These are phyloP conservation scores for Ascochyta pisi DNA, from an alignment of 2,329 filamentous ascomycete species.

Conservation along the genomic window DNA sequence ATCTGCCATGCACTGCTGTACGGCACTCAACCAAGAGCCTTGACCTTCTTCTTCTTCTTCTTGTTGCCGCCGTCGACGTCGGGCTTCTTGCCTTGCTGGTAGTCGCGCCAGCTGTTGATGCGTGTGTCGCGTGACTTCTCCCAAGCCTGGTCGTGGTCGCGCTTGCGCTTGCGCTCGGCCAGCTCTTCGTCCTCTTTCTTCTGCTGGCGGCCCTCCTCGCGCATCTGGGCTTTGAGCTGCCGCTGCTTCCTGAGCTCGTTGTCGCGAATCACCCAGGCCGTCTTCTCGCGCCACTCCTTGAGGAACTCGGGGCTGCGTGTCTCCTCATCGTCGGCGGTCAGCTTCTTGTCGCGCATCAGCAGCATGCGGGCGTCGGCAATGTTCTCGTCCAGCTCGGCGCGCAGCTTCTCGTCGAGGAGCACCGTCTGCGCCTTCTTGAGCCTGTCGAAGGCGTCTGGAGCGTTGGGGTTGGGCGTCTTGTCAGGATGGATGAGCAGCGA, in stretches of 20 bases:
- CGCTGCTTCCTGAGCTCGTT: slow-evolving; percentile 84
- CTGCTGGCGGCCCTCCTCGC: slow-evolving; percentile 92
- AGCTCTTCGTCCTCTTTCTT: slow-evolving; percentile 84
- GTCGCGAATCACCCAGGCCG: slow-evolving; percentile 87
- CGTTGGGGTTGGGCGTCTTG: slow-evolving; percentile 89
- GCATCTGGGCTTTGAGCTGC: slow-evolving; percentile 92
- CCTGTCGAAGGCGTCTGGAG: slow-evolving; percentile 94
- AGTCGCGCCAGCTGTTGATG: slow-evolving; percentile 93
- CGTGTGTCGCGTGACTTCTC: slow-evolving; percentile 89
- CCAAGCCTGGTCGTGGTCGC: slow-evolving; percentile 94
- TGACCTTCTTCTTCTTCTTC: slow-evolving; percentile 62
- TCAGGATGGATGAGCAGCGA: slow-evolving; percentile 99
- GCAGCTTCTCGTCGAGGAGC: slow-evolving; percentile 93
- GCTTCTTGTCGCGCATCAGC: slow-evolving; percentile 91
- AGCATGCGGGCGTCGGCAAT: slow-evolving; percentile 96
- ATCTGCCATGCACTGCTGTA: background rate
- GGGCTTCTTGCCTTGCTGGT: slow-evolving; percentile 71
- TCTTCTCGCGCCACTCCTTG: slow-evolving; percentile 87
- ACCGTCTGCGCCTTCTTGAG: slow-evolving; percentile 93
- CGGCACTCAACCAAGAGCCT: slow-evolving; percentile 55
- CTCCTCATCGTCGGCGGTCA: slow-evolving; percentile 87
- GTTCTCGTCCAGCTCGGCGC: slow-evolving; percentile 85
- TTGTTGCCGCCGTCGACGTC: slow-evolving; percentile 54
- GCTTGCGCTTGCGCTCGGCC: slow-evolving; percentile 66
- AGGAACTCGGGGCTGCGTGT: slow-evolving; percentile 84